phyloP scores from a whole-genome alignment of 371 early-diverging fungal species.

The Smittium culicis region DNA sequence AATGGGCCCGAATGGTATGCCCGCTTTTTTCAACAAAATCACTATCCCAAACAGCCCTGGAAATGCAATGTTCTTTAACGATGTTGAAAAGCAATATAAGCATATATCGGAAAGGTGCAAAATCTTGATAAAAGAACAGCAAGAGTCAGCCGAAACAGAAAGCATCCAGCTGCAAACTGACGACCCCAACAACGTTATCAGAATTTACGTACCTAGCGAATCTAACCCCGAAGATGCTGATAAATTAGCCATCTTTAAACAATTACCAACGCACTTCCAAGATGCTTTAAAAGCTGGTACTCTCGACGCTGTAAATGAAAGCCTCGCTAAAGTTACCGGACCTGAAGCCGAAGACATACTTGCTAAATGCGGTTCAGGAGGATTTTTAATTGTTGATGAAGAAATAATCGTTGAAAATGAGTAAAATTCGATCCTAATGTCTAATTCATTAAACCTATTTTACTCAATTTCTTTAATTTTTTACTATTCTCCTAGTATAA shows the following conservation, averaged over 20 bases:
- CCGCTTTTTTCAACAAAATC: constrained; percentile 62
- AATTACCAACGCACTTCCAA: constrained; percentile 56
- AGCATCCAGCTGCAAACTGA: constrained; percentile 58
- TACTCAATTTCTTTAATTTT: neutral
- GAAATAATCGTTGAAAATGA: constrained; percentile 8
- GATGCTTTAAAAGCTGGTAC: constrained; percentile 59
- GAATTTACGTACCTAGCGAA: constrained; percentile 35
- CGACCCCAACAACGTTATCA: constrained; percentile 43
- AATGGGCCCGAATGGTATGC: constrained; percentile 68
- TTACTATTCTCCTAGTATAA: too few relatives aligned
- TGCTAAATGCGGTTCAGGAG: constrained; percentile 53
- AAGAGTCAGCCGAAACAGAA: constrained; percentile 42
- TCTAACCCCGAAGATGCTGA: constrained; percentile 22
- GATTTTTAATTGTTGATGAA: constrained; percentile 36
- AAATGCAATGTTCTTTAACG: constrained; percentile 61
- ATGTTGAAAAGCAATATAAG: constrained; percentile 64
- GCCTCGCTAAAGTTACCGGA: constrained; percentile 46
- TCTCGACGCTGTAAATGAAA: constrained; percentile 68
- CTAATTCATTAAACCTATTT: neutral
- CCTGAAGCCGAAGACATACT: constrained; percentile 60
- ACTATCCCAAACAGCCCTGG: constrained; percentile 36
- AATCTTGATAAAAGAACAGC: constrained; percentile 39
- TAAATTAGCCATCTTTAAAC: constrained; percentile 47
- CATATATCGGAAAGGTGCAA: constrained; percentile 64
- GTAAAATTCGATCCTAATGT: neutral